Conservation (phyloP, 2,329 filamentous ascomycete species). For the Leptographium flavum region DNA sequence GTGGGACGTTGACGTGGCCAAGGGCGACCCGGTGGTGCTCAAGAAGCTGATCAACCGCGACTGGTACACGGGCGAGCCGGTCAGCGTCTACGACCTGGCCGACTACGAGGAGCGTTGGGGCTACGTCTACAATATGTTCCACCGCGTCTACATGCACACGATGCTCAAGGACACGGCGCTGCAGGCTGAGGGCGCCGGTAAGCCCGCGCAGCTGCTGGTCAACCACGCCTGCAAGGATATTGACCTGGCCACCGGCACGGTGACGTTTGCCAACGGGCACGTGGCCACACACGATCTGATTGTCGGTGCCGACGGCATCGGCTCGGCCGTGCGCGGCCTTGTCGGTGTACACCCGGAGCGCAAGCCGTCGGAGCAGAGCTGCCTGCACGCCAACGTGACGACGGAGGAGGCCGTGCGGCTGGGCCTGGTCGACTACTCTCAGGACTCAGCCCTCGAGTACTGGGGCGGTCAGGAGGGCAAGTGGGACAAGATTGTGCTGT, state of each 20-base stretch:
- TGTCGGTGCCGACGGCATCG: slow-evolving; percentile 53
- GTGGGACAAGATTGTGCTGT: slow-evolving; percentile 53
- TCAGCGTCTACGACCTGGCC: slow-evolving; percentile 47
- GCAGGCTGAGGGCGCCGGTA: slow-evolving; percentile 35
- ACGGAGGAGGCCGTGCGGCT: slow-evolving; percentile 44
- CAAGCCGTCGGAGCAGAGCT: slow-evolving; percentile 44
- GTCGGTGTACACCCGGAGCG: slow-evolving; percentile 49
- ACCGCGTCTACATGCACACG: slow-evolving; percentile 52
- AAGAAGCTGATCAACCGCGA: slow-evolving; percentile 54
- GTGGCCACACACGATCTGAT: slow-evolving; percentile 41
- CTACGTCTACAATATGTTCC: slow-evolving; percentile 38
- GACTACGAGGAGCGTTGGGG: slow-evolving; percentile 41
- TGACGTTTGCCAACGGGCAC: slow-evolving; percentile 39
- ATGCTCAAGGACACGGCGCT: slow-evolving; percentile 50
- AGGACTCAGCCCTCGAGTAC: slow-evolving; percentile 49
- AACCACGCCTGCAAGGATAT: slow-evolving; percentile 38
- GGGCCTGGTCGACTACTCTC: slow-evolving; percentile 48
- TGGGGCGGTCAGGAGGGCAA: slow-evolving; percentile 49
- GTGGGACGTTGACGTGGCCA: slow-evolving; percentile 49
- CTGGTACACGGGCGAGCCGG: slow-evolving; percentile 53
- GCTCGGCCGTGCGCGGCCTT: slow-evolving; percentile 46
- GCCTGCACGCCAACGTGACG: slow-evolving; percentile 49
- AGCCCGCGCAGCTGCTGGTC: slow-evolving; percentile 36
- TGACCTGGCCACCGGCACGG: slow-evolving; percentile 31
- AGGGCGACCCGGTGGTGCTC: slow-evolving; percentile 51